Percentiles rank a stretch among this genome's conserved stretches.
phyloP scores from a whole-genome alignment of 2,329 filamentous ascomycete genomes.

The Fonsecaea pedrosoi region DNA sequence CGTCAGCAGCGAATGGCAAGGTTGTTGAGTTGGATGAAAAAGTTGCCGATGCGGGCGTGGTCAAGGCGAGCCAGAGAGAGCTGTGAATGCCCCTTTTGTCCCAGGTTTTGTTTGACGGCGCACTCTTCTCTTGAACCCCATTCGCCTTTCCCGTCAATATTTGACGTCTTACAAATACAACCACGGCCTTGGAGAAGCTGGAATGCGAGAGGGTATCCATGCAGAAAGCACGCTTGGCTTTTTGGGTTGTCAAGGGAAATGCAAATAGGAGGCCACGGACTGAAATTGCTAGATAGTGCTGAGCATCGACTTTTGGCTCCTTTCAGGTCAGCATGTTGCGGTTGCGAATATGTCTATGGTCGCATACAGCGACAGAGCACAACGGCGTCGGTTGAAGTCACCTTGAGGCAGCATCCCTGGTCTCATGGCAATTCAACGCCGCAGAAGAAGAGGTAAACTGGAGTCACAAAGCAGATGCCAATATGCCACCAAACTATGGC shows the following conservation, averaged over 20 bases:
- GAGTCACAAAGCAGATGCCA: not conserved
- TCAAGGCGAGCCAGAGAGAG: conserved; percentile 77
- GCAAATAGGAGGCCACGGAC: not conserved
- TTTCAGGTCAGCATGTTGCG: not conserved
- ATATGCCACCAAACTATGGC: not conserved
- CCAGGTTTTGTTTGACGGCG: not conserved
- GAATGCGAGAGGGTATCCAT: not conserved
- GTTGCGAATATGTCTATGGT: not conserved
- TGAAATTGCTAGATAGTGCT: not conserved
- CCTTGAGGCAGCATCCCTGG: not conserved
- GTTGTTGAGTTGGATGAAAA: conserved; percentile 60
- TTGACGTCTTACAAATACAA: not conserved
- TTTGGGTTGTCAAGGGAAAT: not conserved
- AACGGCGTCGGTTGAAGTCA: not conserved
- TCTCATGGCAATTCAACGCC: not conserved
- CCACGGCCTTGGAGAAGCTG: not conserved
- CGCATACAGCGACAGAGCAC: not conserved
- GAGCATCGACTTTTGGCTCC: not conserved
- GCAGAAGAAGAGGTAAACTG: not conserved
- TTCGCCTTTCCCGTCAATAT: not conserved
- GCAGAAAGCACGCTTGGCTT: not conserved
- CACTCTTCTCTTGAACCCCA: not conserved
- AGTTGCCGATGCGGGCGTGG: conserved; percentile 57
- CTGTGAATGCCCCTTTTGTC: conserved; percentile 54
- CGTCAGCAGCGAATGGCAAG: conserved; percentile 47